Percentiles rank a stretch among this genome's conserved stretches.
Conservation (phyloP, 2,329 filamentous ascomycete species). For the Ceratocystiopsis brevicomis region DNA sequence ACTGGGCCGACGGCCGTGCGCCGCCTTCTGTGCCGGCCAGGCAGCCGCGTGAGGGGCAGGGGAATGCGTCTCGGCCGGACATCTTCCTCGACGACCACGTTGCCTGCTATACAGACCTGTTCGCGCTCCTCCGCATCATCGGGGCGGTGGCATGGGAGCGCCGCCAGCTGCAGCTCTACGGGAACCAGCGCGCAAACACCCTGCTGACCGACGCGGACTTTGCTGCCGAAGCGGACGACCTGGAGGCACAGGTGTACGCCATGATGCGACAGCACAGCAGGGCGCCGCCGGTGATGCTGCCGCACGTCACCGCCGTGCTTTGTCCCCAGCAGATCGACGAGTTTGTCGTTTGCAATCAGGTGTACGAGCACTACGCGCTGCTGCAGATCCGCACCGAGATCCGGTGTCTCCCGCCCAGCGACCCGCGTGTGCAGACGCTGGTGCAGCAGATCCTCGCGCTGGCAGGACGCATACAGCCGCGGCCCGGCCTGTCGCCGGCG, state of each 20-base stretch:
- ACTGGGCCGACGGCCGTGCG: not conserved
- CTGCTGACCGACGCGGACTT: conserved; percentile 1
- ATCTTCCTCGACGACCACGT: conserved; percentile 1
- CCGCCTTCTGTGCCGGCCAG: not conserved
- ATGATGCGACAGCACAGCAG: not conserved
- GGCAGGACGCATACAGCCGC: not conserved
- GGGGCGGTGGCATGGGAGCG: conserved; percentile 1
- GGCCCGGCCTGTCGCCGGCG: conserved; percentile 1
- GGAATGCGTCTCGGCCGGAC: no score
- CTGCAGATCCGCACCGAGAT: conserved; percentile 1
- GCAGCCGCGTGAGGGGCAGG: no score
- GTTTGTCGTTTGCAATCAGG: conserved; percentile 1
- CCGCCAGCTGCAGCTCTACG: not conserved
- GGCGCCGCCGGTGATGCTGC: not conserved
- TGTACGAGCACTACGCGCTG: conserved; percentile 2
- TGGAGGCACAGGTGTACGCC: not conserved
- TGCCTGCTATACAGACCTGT: conserved; percentile 1
- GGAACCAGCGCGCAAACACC: not conserved
- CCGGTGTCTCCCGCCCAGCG: not conserved
- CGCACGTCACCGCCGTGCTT: not conserved
- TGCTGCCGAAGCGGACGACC: conserved; percentile 1
- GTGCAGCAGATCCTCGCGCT: not conserved
- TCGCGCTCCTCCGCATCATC: conserved; percentile 1
- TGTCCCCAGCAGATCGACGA: not conserved
- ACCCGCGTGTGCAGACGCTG: not conserved